Base-by-base conservation (phyloP, 2,329 filamentous ascomycete species). In the Neonectria faginata region DNA sequence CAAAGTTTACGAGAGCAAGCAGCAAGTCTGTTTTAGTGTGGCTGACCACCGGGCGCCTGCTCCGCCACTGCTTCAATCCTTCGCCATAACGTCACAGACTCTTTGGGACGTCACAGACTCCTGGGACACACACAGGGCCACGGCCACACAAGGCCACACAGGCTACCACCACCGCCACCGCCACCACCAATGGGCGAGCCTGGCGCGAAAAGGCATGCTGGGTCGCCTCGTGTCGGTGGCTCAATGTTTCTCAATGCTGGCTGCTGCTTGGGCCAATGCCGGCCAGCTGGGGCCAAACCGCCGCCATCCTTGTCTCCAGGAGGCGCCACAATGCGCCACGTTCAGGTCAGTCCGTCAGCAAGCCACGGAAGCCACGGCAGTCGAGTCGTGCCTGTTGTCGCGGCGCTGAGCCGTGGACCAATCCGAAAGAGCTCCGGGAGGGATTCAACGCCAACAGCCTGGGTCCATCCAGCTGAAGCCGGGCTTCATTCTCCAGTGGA, bases 281-380 rank as follows among this genome's bases (percentile, higher is more conserved):
- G 16, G 36, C 36, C 36, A 8, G 14, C 36, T 39, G 36, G 36
- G 27, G 54, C 29, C 50, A 39, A 52, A 63, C 54, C 41, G 39
- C 52, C 57, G 31, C 53, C 54, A 57, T 53, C 52, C 57, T 54
- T 54, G 61, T 56, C 57, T 48, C 47, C 48, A 60, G 53, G 54
- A 64, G 72, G 48, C 70, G 62, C 66, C 69, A 73, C 62, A 66
- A 36, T 48, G 44, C 65, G 71, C 71, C 70, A 73, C 71, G 47
- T 66, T 65, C 57, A 62, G 62, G 65, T 59, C 48, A 60, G 58
- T 71, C 62, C 48, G 57, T 64, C 62, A 70, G 53, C 51, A 65
- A 65, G 60, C 69, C 59, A 60, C 64, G 56, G 61, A 58, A 62
- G 56, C 54, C 62, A 65, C 64, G 52, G 64, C 61, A 54, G 57